Evolutionary conservation across 768 basidiomycete species (phyloP).

Genomic region (Polyporus arcularius): DNA sequence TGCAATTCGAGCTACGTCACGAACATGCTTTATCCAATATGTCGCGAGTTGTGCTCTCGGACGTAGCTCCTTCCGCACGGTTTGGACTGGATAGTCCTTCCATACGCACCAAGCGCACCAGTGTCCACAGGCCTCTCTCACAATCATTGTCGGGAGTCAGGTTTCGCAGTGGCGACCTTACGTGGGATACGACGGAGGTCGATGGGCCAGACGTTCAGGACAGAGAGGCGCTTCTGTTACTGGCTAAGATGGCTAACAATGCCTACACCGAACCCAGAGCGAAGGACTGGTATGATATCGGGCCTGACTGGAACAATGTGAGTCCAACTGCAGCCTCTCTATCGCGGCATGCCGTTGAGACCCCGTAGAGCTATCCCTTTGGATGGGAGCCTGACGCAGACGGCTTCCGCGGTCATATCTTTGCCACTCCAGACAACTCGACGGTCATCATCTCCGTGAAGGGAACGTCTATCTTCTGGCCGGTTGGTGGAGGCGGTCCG

Average conservation of each 20-base stretch:
- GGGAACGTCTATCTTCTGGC: conserved; percentile 79
- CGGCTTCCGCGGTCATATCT: conserved; percentile 90
- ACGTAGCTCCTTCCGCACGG: conserved; percentile 40
- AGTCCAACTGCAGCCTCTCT: background rate
- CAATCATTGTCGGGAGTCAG: conserved; percentile 36
- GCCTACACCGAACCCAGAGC: conserved; percentile 62
- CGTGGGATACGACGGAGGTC: conserved; percentile 69
- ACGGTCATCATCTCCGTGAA: conserved; percentile 90
- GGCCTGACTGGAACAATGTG: conserved; percentile 56
- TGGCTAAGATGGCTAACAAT: conserved; percentile 91
- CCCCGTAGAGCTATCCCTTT: conserved; percentile 61
- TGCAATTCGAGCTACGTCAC: conserved; percentile 68
- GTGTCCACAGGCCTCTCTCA: conserved; percentile 51
- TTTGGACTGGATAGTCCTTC: conserved; percentile 37
- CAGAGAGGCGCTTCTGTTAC: conserved; percentile 66
- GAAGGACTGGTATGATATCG: conserved; percentile 71
- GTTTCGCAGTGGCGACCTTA: conserved; percentile 37
- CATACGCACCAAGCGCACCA: conserved; percentile 41
- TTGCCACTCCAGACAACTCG: conserved; percentile 79
- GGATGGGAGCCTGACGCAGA: conserved; percentile 93
- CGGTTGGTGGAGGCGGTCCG: conserved; percentile 75
- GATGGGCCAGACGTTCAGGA: conserved; percentile 71
- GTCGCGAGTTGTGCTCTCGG: conserved; percentile 60
- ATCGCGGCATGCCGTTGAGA: background rate
- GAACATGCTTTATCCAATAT: conserved; percentile 56